These are phyloP conservation scores for Waltergamsia citrina DNA, from an alignment of 2,329 filamentous ascomycete genomes.

Conservation along the genomic window DNA sequence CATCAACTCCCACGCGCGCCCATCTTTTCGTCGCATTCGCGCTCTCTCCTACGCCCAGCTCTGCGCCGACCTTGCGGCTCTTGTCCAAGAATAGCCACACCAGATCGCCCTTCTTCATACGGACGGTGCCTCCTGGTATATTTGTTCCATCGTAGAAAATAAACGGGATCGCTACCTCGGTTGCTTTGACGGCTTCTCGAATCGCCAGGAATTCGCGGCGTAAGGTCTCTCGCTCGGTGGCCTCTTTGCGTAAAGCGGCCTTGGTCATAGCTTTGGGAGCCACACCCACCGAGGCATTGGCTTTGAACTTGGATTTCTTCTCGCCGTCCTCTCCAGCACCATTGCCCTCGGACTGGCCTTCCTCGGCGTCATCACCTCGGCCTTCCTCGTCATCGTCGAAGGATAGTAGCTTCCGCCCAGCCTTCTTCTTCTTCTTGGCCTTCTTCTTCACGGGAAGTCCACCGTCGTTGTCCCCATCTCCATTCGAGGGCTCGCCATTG, in stretches of 20 bases:
- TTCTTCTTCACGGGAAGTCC: conserved; percentile 12
- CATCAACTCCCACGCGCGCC: conserved; percentile 90
- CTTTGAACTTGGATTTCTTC: conserved; percentile 40
- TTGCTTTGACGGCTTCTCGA: conserved; percentile 80
- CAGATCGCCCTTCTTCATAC: conserved; percentile 86
- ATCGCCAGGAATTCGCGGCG: conserved; percentile 73
- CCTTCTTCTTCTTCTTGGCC: conserved; percentile 33
- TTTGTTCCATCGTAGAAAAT: conserved; percentile 96
- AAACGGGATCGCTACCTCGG: conserved; percentile 86
- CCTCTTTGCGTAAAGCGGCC: conserved; percentile 69
- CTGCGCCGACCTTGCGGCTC: conserved; percentile 81
- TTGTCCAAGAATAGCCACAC: conserved; percentile 91
- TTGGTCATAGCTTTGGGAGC: conserved; percentile 63
- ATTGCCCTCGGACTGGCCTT: conserved; percentile 5
- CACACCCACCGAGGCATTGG: conserved; percentile 50
- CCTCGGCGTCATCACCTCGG: conserved; percentile 54
- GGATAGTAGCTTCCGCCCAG: conserved; percentile 40
- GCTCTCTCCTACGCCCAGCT: conserved; percentile 64
- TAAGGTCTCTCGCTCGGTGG: conserved; percentile 67
- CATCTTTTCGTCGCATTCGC: conserved; percentile 60
- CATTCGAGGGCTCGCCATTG: too few relatives aligned
- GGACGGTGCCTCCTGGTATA: conserved; percentile 72
- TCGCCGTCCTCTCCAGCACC: conserved; percentile 13
- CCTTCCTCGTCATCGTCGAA: conserved; percentile 64
- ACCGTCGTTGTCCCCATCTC: too few relatives aligned